Conservation (phyloP, 352 stramenopile genomes). For the Globisporangium alternatum region DNA sequence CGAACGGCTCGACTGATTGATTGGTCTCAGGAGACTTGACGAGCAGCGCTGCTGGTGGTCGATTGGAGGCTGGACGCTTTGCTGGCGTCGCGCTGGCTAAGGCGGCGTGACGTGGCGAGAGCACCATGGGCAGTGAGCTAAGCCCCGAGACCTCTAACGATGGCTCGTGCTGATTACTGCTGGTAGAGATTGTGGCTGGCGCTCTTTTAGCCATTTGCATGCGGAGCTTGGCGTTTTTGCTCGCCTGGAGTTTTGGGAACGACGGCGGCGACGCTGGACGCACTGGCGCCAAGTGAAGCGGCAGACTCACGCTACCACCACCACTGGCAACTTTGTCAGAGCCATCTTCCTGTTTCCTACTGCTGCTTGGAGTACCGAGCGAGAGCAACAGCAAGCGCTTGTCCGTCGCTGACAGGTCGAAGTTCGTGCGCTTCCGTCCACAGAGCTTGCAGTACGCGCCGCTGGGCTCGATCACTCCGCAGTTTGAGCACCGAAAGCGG, state of each 20-base stretch:
- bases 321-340: not conserved
- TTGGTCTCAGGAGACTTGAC: not conserved
- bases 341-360: not conserved
- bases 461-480: constrained; percentile 50
- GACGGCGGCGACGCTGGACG: not conserved
- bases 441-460: constrained; percentile 68
- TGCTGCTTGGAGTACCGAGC: not conserved
- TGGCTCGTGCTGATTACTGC: constrained; percentile 2
- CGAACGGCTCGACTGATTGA: constrained; percentile 2
- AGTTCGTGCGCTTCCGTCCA: constrained; percentile 38
- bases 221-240: not conserved
- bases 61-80: not conserved
- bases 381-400: not conserved
- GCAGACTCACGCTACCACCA: too few relatives aligned
- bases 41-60: not conserved
- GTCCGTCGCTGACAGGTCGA: constrained; percentile 14
- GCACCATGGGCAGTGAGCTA: constrained; percentile 2
- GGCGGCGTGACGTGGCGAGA: constrained; percentile 4
- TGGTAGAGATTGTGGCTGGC: not conserved
- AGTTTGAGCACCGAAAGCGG: constrained; percentile 56
- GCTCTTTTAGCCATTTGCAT: not conserved
- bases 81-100: not conserved
- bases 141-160: not conserved
- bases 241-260: constrained; percentile 4
- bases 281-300: not conserved